A percentile compares a stretch with the other conserved stretches of the same genome.
These are phyloP conservation scores for Ceratobasidium sp. DNA, from an alignment of 1,284 basidiomycete species.

Conservation along the genomic window DNA sequence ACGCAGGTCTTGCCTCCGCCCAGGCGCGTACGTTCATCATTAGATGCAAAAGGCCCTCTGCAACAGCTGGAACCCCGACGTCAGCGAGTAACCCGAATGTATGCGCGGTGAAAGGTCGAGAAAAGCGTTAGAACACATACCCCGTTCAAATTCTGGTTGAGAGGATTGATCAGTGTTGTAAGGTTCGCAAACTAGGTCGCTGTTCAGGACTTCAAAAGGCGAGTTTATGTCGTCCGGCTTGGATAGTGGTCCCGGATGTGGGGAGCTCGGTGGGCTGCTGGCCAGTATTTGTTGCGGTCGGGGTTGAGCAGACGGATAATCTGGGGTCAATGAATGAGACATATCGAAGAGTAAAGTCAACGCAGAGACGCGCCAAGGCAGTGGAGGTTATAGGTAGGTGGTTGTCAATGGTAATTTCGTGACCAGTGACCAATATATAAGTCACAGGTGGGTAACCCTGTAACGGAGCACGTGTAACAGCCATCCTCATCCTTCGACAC, in stretches of 20 bases:
- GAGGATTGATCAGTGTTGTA: constrained; percentile 44
- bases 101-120: background rate
- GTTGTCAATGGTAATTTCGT: constrained; percentile 6
- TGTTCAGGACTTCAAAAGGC: constrained; percentile 44
- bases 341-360: constrained; percentile 26
- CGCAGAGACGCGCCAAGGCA: background rate
- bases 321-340: constrained; percentile 30
- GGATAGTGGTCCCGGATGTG: background rate
- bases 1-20: constrained; percentile 47
- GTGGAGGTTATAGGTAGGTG: constrained; percentile 1
- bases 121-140: constrained; percentile 35
- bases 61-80: constrained; percentile 42
- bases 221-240: constrained; percentile 33
- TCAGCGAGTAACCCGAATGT: constrained; percentile 9
- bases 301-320: constrained; percentile 28
- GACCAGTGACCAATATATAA: constrained; percentile 4
- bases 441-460: constrained; percentile 4
- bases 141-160: constrained; percentile 41
- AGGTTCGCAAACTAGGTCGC: constrained; percentile 32
- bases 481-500: constrained; percentile 44
- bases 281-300: constrained; percentile 22
- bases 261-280: constrained; percentile 21
- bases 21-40: constrained; percentile 49
- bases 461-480: constrained; percentile 40
- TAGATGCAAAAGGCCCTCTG: constrained; percentile 46